These are phyloP conservation scores for Stephania japonica DNA, from an alignment of 164 flowering plant species.

Conservation along the genomic window DNA sequence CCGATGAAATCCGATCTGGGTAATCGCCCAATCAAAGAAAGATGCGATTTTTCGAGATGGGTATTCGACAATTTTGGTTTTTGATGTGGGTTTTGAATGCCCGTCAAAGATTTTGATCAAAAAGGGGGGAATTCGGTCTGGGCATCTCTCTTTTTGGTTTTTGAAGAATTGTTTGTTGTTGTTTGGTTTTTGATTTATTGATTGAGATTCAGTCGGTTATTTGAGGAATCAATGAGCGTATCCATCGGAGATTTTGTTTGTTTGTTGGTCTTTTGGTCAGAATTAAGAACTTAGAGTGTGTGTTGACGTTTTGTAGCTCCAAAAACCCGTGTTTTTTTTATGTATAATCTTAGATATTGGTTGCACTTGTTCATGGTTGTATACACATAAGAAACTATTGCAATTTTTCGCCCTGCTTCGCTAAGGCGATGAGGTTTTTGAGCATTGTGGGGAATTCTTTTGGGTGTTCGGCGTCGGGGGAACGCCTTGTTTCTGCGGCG, in stretches of 20 bases:
- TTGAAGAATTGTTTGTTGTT: not conserved
- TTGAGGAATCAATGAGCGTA: conserved; percentile 6
- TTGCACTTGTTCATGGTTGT: conserved; percentile 15
- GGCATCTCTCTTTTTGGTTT: not conserved
- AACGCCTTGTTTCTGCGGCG: conserved; percentile 92
- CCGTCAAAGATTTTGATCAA: not conserved
- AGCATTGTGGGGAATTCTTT: conserved; percentile 82
- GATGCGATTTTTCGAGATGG: not conserved
- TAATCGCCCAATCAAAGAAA: not conserved
- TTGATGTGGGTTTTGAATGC: not conserved
- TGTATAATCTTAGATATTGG: not conserved
- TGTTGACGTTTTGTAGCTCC: conserved; percentile 19
- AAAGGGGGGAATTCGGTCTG: conserved; percentile 5
- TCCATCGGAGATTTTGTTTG: conserved; percentile 8
- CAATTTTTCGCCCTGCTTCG: not conserved
- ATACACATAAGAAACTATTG: not conserved
- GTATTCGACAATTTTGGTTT: not conserved
- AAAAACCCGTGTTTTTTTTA: conserved; percentile 12
- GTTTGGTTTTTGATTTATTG: conserved; percentile 15
- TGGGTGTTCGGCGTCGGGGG: conserved; percentile 97
- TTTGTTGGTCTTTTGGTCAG: conserved; percentile 18
- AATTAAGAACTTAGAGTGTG: conserved; percentile 4
- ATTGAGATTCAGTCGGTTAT: conserved; percentile 7
- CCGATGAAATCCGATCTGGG: conserved; percentile 6
- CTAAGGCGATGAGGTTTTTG: conserved; percentile 43